Conservation (phyloP, 1,139 yeast species). For the Eremothecium cymbalariae region DNA sequence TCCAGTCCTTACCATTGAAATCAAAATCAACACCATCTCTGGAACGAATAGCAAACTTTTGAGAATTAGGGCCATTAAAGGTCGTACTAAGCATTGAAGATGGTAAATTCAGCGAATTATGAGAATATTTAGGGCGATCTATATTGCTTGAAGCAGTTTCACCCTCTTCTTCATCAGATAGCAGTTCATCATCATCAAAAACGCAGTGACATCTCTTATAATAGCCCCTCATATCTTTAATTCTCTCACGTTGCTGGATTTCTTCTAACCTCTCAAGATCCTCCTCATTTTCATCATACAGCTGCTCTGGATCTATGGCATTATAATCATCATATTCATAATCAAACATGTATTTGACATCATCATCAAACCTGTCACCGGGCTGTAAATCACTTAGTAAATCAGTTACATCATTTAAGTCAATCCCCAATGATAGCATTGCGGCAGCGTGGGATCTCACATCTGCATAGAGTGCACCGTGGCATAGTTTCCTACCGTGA, state of each 20-base stretch:
- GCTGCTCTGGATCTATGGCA: conserved; percentile 20
- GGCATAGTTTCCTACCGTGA: conserved; percentile 46
- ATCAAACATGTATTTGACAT: conserved; percentile 62
- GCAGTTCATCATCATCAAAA: conserved; percentile 33
- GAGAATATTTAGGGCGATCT: conserved; percentile 12
- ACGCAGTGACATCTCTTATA: conserved; percentile 35
- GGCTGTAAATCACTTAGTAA: conserved; percentile 50
- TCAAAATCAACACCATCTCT: conserved; percentile 39
- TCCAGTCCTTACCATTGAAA: conserved; percentile 57
- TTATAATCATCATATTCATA: conserved; percentile 40
- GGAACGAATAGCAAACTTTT: conserved; percentile 2
- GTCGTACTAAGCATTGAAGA: not conserved
- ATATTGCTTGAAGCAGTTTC: conserved; percentile 20
- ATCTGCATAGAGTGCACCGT: conserved; percentile 52
- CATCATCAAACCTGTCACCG: conserved; percentile 66
- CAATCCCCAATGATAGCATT: conserved; percentile 39
- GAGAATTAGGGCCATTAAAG: not conserved
- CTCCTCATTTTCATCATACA: conserved; percentile 29
- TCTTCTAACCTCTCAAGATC: conserved; percentile 21
- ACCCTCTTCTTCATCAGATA: conserved; percentile 22
- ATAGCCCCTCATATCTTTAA: conserved; percentile 12
- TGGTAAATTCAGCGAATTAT: conserved; percentile 6
- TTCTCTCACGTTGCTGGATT: conserved; percentile 14
- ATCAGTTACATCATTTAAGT: conserved; percentile 43
- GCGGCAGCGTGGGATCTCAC: conserved; percentile 44